Percentiles rank a stretch among this genome's conserved stretches.
Evolutionary conservation across 2,329 filamentous ascomycete species (phyloP).

Genomic region (Allantophomopsis cytisporea): DNA sequence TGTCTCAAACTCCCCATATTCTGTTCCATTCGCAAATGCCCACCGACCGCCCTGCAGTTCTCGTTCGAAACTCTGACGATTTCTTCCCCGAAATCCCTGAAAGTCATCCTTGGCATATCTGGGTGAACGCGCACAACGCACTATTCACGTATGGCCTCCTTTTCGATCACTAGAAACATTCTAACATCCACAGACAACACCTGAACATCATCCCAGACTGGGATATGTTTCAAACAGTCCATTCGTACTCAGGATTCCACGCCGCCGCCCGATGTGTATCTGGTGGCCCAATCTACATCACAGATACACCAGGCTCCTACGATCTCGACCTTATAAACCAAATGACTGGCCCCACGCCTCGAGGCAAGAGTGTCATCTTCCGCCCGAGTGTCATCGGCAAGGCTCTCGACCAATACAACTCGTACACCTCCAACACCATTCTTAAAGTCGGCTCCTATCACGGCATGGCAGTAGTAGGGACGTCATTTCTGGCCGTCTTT

Average conservation of each 20-base stretch:
- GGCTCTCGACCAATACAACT: constrained; percentile 58
- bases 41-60: constrained; percentile 56
- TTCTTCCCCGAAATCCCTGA: constrained; percentile 76
- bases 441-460: constrained; percentile 73
- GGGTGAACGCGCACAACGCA: constrained; percentile 82
- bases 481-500: constrained; percentile 71
- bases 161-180: background rate
- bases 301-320: constrained; percentile 75
- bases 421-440: constrained; percentile 59
- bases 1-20: constrained; percentile 80
- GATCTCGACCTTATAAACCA: constrained; percentile 62
- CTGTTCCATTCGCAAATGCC: constrained; percentile 77
- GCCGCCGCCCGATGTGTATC: constrained; percentile 81
- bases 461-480: constrained; percentile 52
- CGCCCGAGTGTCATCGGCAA: constrained; percentile 65
- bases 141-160: constrained; percentile 41
- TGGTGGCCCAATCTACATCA: constrained; percentile 90
- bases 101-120: constrained; percentile 90
- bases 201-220: constrained; percentile 79
- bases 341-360: constrained; percentile 63
- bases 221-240: constrained; percentile 56
- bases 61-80: constrained; percentile 79
- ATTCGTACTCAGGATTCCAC: constrained; percentile 67
- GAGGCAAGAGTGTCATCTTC: constrained; percentile 67
- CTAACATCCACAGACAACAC: constrained; percentile 33